Conservation (phyloP, 108 stramenopile genomes). For the Pseudonitzschia multistriata region DNA sequence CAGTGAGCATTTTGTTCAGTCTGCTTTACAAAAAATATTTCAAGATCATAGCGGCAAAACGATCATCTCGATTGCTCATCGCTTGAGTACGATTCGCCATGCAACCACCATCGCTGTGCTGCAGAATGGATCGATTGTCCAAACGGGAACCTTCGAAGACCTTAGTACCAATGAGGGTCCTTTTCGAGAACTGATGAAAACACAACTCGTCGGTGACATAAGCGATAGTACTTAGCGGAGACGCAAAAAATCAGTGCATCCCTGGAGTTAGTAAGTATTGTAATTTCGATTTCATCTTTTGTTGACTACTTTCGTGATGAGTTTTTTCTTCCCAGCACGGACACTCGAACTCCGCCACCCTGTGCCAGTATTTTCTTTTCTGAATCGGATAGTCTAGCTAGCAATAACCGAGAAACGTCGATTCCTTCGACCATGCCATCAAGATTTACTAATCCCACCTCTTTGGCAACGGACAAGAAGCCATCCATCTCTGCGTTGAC, state of each 20-base stretch:
- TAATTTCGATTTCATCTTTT: background rate
- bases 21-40: conserved; percentile 64
- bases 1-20: conserved; percentile 81
- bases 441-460: conserved; percentile 18
- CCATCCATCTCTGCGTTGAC: conserved; percentile 60
- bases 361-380: conserved; percentile 13
- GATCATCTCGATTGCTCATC: conserved; percentile 86
- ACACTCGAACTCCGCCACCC: conserved; percentile 13
- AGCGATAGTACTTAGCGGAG: background rate
- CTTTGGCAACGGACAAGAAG: conserved; percentile 50
- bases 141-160: conserved; percentile 75
- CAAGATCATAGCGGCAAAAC: conserved; percentile 54
- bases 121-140: conserved; percentile 67
- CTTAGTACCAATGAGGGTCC: conserved; percentile 37
- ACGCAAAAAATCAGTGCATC: background rate
- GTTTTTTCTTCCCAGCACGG: conserved; percentile 1
- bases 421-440: conserved; percentile 9
- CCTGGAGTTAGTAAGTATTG: background rate
- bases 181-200: conserved; percentile 47
- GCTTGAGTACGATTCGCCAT: conserved; percentile 80
- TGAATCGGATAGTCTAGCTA: background rate
- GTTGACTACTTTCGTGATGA: background rate
- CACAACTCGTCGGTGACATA: conserved; percentile 38
- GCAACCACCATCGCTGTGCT: conserved; percentile 88
- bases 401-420: background rate